Evolutionary conservation across 2,329 filamentous ascomycete species (phyloP).

Genomic region (Elsinoe australis): DNA sequence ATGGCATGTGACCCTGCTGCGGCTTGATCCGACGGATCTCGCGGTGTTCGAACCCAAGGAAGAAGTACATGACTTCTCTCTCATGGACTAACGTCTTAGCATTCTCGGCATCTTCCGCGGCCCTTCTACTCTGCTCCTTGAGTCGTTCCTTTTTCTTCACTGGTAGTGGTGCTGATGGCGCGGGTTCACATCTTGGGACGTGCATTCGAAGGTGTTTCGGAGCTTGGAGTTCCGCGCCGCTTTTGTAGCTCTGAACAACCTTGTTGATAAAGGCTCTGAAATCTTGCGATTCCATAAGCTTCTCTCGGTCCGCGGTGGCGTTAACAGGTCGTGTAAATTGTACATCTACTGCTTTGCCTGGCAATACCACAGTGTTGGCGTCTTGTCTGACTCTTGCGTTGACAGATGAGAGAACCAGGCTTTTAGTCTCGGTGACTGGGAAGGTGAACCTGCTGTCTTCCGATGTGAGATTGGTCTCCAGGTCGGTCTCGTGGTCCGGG

Average conservation of each 20-base stretch:
- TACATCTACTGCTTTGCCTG: slow-evolving; percentile 16
- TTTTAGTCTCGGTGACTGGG: background rate
- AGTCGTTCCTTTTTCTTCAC: background rate
- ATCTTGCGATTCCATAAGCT: background rate
- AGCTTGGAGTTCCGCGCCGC: slow-evolving; percentile 11
- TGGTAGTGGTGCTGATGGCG: too few relatives aligned
- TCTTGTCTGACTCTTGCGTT: slow-evolving; percentile 7
- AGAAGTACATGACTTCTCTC: slow-evolving; percentile 15
- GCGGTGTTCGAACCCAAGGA: slow-evolving; percentile 18
- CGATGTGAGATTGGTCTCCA: background rate
- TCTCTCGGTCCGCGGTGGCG: background rate
- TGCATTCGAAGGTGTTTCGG: slow-evolving; percentile 6
- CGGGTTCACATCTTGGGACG: too few relatives aligned
- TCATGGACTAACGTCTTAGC: background rate
- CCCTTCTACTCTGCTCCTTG: background rate
- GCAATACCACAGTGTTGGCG: slow-evolving; percentile 9
- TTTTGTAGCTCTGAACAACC: slow-evolving; percentile 6
- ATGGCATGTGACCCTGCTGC: background rate
- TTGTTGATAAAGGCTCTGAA: slow-evolving; percentile 16
- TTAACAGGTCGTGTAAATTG: slow-evolving; percentile 5
- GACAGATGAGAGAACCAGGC: slow-evolving; percentile 10
- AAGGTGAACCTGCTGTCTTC: background rate
- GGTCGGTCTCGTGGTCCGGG: too few relatives aligned
- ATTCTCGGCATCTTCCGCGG: background rate
- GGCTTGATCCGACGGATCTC: slow-evolving; percentile 2